Evolutionary conservation across 2,329 filamentous ascomycete genomes (phyloP), one percentile per base, ranked within the genome.

Genomic region (Lecanicillium sp.): DNA sequence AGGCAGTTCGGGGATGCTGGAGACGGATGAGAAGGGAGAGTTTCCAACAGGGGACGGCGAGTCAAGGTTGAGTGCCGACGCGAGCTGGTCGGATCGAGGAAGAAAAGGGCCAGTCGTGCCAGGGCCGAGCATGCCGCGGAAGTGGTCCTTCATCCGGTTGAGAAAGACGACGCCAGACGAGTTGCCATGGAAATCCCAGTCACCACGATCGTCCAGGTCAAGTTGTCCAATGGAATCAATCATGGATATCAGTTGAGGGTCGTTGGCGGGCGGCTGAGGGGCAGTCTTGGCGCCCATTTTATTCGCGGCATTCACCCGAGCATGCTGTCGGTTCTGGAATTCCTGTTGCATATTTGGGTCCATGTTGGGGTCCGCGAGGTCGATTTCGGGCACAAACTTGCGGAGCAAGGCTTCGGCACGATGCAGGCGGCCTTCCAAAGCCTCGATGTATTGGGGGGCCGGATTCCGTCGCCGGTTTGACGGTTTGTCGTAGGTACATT

Each of bases 401-500:
- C 81, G 81, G 42, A 96, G 66, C 10, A 95, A 66, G 3, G 79
- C 74, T 62, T 95, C 87, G 20, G 87, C 87, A 46, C 87, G 86
- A 52, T 89, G 85, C 38, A 95, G 65, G 47, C 87, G 80, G 48
- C 72, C 80, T 60, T 95, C 89, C 35, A 96, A 69, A 3, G 87
- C 87, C 62, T 95, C 89, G 49, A 95, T 87, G 57, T 95, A 94
- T 62, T 94, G 87, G 14, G 89, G 88, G 18, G 87, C 86, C 17
- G 89, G 88, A 57, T 95, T 95, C 51, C 89, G 80, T 49, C 88
- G 77, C 48, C 89, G 77, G 59, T 95, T 95, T 17, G 88, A 95
- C 11, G 89, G 89, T 58, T 95, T 92, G 55, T 95, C 88, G 62
- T 95, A 95, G 19, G 88, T 94, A 60, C 89, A 96, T 57, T 94